phyloP scores from a whole-genome alignment of 768 basidiomycete species.

The Chalciporus chontae region DNA sequence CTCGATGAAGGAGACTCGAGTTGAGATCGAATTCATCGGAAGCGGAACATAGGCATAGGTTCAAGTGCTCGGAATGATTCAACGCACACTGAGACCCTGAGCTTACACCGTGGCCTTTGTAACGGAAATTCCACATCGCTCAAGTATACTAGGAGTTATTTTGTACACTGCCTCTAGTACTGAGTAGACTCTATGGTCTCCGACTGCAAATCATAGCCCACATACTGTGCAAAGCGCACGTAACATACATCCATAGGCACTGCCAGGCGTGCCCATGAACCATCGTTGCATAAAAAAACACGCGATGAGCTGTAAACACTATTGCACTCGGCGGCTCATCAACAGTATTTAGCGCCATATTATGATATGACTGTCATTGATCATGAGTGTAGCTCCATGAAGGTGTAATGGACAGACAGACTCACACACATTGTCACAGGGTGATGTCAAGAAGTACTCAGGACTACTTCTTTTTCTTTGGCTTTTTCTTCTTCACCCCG shows the following conservation, averaged over 20 bases:
- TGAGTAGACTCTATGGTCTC: background rate
- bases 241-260: background rate
- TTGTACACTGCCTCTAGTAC: background rate
- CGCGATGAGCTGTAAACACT: constrained; percentile 1
- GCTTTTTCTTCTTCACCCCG: constrained; percentile 80
- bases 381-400: background rate
- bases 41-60: background rate
- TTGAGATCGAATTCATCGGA: background rate
- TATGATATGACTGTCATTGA: constrained; percentile 1
- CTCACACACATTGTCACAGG: background rate
- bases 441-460: background rate
- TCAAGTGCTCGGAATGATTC: too few relatives aligned
- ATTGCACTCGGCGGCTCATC: background rate
- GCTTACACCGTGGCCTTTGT: too few relatives aligned
- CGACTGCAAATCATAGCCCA: background rate
- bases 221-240: constrained; percentile 1
- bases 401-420: background rate
- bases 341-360: background rate
- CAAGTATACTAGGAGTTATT: background rate
- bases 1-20: background rate
- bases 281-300: constrained; percentile 4
- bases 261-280: background rate
- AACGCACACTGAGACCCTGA: too few relatives aligned
- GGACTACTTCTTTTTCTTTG: constrained; percentile 70
- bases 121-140: background rate